Evolutionary conservation across 208 protist genomes (phyloP), one percentile per base, ranked within the genome.

Genomic region (Herpetomonas muscarum): DNA sequence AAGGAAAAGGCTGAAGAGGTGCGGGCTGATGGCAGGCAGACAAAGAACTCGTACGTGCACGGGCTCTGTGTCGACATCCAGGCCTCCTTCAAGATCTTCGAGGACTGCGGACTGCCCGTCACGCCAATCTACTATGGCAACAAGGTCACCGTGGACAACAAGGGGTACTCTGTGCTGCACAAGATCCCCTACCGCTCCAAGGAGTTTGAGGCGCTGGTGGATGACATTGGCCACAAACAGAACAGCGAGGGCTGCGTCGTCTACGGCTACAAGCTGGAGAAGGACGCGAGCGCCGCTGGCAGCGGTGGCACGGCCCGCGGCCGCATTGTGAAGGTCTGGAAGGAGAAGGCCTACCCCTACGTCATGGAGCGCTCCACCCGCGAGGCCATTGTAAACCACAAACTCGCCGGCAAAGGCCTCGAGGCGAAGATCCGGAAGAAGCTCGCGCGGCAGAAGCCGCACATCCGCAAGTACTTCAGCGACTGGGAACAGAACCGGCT

Each of bases 221-320:
- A 71, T 21, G 42, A 30, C 31, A 70, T 85, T n/a, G 65, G 53
- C 32, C 59, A 56, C 17, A 67, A 72, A 22, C 17, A 52, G 9
- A 75, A 83, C 60, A 70, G 67, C 36, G 72, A 75, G 24, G 78
- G 81, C 24, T 77, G 64, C 29, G 81, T 88, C n/a, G 62, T 85
- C 64, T 88, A 85, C 63, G 81, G 81, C 45, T 46, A 58, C 24
- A 67, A 60, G 39, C 22, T 26, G 2, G 19, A 25, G 10, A 46
- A 46, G 12, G 55, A 68, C 41, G 44, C n/a, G 9, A 15, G 13
- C 21, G 45, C 24, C 3, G 21, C 3, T 9, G 37, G 29, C 3
- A 39, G 12, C 30, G 6, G n/a, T 13, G 17, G 2, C 3, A 29
- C 10, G n/a, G 37, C 9, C 34, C 34, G 4, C 25, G 74, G 75